Evolutionary conservation across 2,329 filamentous ascomycete species (phyloP).

Genomic region (Annulohypoxylon truncatum): DNA sequence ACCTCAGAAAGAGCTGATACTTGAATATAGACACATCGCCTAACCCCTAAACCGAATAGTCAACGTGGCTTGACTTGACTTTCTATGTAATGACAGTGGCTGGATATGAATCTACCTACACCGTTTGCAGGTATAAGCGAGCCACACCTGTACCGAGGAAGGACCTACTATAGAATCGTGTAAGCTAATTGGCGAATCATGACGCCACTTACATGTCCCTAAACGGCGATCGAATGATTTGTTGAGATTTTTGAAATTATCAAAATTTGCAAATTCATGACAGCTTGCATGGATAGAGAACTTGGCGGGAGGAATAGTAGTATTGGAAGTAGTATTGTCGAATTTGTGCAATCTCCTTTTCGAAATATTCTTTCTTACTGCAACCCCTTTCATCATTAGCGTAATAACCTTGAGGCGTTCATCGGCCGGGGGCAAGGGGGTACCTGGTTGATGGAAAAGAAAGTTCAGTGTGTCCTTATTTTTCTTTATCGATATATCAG

Average conservation of each 20-base stretch:
- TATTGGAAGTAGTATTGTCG: slow-evolving; percentile 9
- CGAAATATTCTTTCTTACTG: slow-evolving; percentile 19
- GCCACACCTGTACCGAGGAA: background rate
- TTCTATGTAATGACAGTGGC: background rate
- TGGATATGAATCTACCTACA: background rate
- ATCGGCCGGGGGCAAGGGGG: background rate
- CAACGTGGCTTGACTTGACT: background rate
- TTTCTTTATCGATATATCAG: slow-evolving; percentile 35
- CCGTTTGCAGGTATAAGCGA: background rate
- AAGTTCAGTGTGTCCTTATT: slow-evolving; percentile 9
- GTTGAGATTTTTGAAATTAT: slow-evolving; percentile 36
- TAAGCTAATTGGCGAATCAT: slow-evolving; percentile 31
- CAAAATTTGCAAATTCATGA: slow-evolving; percentile 21
- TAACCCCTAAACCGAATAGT: background rate
- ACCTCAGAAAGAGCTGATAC: background rate
- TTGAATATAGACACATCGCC: no score
- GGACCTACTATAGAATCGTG: background rate
- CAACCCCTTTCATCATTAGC: slow-evolving; percentile 20
- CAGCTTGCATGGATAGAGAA: slow-evolving; percentile 1
- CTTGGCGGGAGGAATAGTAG: slow-evolving; percentile 22
- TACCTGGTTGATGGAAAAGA: slow-evolving; percentile 1
- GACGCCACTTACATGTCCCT: slow-evolving; percentile 32
- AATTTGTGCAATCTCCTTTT: slow-evolving; percentile 32
- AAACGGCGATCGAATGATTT: slow-evolving; percentile 30
- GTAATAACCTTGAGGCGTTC: slow-evolving; percentile 1